Percentiles rank a stretch among this genome's conserved stretches.
phyloP scores from a whole-genome alignment of 345 rosid genomes.

The Salix viminalis region DNA sequence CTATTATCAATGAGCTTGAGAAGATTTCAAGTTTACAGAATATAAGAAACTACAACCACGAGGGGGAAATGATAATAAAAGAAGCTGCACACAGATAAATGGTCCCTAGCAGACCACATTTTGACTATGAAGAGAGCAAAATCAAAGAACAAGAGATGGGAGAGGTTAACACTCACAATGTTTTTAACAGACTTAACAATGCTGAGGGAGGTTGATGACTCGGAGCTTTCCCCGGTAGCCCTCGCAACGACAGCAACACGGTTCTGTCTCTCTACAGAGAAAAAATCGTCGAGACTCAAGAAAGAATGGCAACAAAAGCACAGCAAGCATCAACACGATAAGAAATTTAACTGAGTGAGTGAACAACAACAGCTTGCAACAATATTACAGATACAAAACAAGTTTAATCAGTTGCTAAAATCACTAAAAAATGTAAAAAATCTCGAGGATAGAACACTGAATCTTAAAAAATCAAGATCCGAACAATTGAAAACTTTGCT shows the following conservation, averaged over 20 bases:
- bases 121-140: background rate
- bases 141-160: background rate
- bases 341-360: background rate
- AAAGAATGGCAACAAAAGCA: background rate
- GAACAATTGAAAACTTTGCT: background rate
- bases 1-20: background rate
- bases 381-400: background rate
- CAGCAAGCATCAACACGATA: background rate
- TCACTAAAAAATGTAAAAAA: background rate
- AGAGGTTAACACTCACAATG: conserved; percentile 46
- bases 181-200: conserved; percentile 54
- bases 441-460: background rate
- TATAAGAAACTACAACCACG: background rate
- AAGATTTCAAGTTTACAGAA: background rate
- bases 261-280: conserved; percentile 40
- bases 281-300: conserved; percentile 4
- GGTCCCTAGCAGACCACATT: background rate
- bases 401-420: background rate
- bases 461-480: background rate
- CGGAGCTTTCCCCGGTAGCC: conserved; percentile 57
- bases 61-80: background rate
- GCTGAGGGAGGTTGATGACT: conserved; percentile 59
- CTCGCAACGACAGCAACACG: conserved; percentile 35
- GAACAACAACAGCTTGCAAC: background rate
- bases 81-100: background rate